A percentile compares a stretch with the other conserved stretches of the same genome.
Evolutionary conservation across 805 yeast genomes (phyloP).

Genomic region (Cephaloascus fragrans): DNA sequence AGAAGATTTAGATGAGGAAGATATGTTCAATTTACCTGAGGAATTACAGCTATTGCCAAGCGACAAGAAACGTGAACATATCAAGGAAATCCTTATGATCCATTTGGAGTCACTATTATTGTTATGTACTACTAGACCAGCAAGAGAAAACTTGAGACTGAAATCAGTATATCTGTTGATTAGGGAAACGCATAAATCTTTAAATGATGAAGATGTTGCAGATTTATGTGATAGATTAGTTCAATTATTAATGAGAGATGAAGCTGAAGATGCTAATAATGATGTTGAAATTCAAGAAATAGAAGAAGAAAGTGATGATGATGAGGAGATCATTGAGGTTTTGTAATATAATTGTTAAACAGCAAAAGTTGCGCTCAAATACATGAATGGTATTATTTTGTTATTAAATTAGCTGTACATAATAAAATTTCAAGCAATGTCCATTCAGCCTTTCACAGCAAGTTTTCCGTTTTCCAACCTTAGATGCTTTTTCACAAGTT

Average conservation of each 20-base stretch:
- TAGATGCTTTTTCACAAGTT: slow-evolving; percentile 46
- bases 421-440: neutral
- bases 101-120: slow-evolving; percentile 76
- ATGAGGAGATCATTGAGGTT: slow-evolving; percentile 43
- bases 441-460: slow-evolving; percentile 22
- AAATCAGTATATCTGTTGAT: slow-evolving; percentile 79
- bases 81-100: slow-evolving; percentile 49
- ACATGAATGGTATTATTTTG: neutral
- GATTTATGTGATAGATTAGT: slow-evolving; percentile 80
- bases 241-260: slow-evolving; percentile 90
- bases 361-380: too few species aligned
- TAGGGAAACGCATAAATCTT: slow-evolving; percentile 70
- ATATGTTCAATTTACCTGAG: slow-evolving; percentile 79
- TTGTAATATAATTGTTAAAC: slow-evolving; percentile 7
- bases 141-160: slow-evolving; percentile 70
- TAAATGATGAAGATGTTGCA: slow-evolving; percentile 30
- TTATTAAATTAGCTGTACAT: neutral
- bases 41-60: slow-evolving; percentile 72
- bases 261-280: slow-evolving; percentile 35
- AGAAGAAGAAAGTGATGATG: slow-evolving; percentile 38
- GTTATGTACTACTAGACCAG: slow-evolving; percentile 63
- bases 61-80: slow-evolving; percentile 71
- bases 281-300: slow-evolving; percentile 34
- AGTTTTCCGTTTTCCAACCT: slow-evolving; percentile 39
- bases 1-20: slow-evolving; percentile 70